Base-by-base conservation (phyloP, 2,329 filamentous ascomycete species). In the Paraconiothyrium brasiliense region DNA sequence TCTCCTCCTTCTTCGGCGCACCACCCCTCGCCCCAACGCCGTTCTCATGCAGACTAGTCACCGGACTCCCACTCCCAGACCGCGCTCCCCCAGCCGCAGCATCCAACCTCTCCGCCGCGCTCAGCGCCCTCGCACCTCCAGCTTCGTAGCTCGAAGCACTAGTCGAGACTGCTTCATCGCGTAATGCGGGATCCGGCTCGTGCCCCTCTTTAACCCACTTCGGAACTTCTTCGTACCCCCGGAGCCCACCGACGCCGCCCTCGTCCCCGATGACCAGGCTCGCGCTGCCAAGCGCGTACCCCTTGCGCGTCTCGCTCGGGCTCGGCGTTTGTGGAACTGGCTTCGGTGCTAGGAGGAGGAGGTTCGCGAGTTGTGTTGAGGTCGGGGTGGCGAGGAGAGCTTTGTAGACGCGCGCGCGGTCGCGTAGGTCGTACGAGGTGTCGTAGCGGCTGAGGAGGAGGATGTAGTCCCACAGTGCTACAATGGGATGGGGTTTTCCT, bases 341-440 rank as follows among this genome's bases (percentile, higher is more conserved):
- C 76, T 99, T 99, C 0, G 95, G 94, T 0, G 95, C 95, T 1
- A 98, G 86, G 0, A 99, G 88, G 76, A 98, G 91, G 14, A 99
- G 84, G 0, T 91, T 93, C 2, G 95, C 95, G 16, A 99, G 87
- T 76, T 98, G 93, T 0, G 89, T 91, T 8, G 87, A 88, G 2
- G 85, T 83, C 0, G 94, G 92, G 4, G 92, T 89, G 4, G 88
- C 86, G 1, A 99, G 87, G 1, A 99, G 87, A 0, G 93, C 86
- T 66, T 92, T 93, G 81, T 97, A 98, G 63, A 97, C 86, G 35
- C 95, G 89, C 1, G 94, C 90, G 27, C 95, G 91, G 76, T 98
- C 95, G 66, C 95, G 92, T 3, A 99, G 87, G 74, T 98, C 94
- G 78, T 97, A 99, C 0, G 94, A 97, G 0, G 90, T 92, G 71